Conservation (phyloP, 805 yeast species). For the Cyberlindnera americana region DNA sequence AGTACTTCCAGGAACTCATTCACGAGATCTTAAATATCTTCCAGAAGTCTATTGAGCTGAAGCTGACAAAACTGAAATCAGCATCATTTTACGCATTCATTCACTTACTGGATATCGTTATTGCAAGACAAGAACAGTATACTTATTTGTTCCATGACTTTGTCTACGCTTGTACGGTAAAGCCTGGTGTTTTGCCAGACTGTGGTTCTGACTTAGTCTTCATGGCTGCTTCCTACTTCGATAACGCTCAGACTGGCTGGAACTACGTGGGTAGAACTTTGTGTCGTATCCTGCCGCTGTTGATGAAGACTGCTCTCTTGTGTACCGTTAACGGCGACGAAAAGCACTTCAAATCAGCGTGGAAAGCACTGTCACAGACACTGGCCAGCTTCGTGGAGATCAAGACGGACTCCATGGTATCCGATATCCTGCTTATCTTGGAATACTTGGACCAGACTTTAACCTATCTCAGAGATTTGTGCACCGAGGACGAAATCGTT, state of each 20-base stretch:
- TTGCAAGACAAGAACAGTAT: constrained; percentile 65
- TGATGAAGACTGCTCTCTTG: constrained; percentile 41
- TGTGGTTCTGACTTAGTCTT: constrained; percentile 50
- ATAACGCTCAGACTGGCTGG: constrained; percentile 53
- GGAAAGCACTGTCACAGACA: constrained; percentile 32
- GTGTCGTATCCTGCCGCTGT: constrained; percentile 53
- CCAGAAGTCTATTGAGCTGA: constrained; percentile 21
- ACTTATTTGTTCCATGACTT: constrained; percentile 53
- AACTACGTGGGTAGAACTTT: constrained; percentile 58
- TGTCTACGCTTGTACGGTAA: constrained; percentile 29
- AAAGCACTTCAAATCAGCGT: constrained; percentile 26
- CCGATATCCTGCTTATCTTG: constrained; percentile 61
- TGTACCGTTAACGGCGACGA: constrained; percentile 22
- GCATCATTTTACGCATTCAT: constrained; percentile 53
- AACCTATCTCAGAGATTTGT: constrained; percentile 37
- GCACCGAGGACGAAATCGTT: constrained; percentile 39
- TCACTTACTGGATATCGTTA: constrained; percentile 56
- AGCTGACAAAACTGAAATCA: constrained; percentile 27
- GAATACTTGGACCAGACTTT: constrained; percentile 58
- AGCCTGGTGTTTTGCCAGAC: constrained; percentile 36
- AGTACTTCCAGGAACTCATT: constrained; percentile 58
- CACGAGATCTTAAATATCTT: constrained; percentile 36
- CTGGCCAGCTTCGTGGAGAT: constrained; percentile 43
- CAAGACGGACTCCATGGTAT: constrained; percentile 43
- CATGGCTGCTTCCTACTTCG: constrained; percentile 44